Base-by-base conservation (phyloP, 805 yeast species). In the Suhomyces pyralidae region DNA sequence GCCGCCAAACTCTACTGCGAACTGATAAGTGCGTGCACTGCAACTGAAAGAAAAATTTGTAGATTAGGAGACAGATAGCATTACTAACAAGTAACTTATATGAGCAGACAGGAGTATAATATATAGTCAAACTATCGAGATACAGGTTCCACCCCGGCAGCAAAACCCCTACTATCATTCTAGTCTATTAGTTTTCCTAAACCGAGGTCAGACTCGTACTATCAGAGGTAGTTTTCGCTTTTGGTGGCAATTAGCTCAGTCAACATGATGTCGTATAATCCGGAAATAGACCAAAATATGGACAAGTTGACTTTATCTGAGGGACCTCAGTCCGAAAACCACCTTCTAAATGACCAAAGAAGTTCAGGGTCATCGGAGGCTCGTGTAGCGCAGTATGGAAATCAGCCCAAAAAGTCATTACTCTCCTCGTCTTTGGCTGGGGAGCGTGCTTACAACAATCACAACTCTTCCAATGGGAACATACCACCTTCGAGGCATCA, bases 211-310 rank as follows among this genome's bases (percentile, higher is more conserved):
- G 5, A 38, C 42, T 10, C 42, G 24, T 24, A 38, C 24, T 38
- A 17, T 5, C 14, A 9, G 24, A 38, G 22, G 24, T 19, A 17
- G 22, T 38, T 38, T 38, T 38, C 42, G n/a, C 19, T 38, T 38
- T 9, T 38, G 42, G 24, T 38, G 42, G 42, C 42, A 38, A 38
- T 19, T 17, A 38, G 24, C n/a, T 38, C 17, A 7, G 19, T 78
- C 86, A 38, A 42, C 0, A 74, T 84, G 51, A 48, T 48, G 46
- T 40, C 51, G 20, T 48, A 36, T 25, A 48, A 48, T 45, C n/a
- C 51, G 3, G 51, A 48, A 15, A 40, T 48, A 28, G 51, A 48
- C 28, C 24, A 26, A 15, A 48, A 26, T 15, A 38, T 48, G 51
- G 51, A 48, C 28, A 40, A 40, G 9, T 28, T 48, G 28, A 28